Evolutionary conservation across 2,329 filamentous ascomycete species (phyloP), one percentile per base, ranked within the genome.

Genomic region (Alternaria sp.): DNA sequence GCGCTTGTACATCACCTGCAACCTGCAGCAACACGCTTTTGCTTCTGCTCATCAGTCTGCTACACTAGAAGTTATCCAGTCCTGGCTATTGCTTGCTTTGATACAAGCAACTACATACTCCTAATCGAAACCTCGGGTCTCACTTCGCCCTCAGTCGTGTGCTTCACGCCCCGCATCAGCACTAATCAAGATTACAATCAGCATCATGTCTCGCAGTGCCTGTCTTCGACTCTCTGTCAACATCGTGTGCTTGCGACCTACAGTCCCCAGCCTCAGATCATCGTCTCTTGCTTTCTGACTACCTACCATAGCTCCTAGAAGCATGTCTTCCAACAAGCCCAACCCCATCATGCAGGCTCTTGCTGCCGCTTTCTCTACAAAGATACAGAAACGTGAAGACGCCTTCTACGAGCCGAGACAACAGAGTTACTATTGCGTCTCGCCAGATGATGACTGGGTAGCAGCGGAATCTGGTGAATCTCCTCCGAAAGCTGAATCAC

Each of bases 331-430:
- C 41, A 20, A 9, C 5, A 54, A 48, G 28, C 22, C 34, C 7
- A 41, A 7, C 14, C 28, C 36, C 9, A 14, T n/a, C 11, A 34
- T 38, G 16, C 25, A 34, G 20, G 36, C 30, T 5, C 12, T 12
- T 1, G 30, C 30, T 5, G 46, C 46, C 9, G 22, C 30, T 12
- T 38, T 50, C 32, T 38, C 32, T 14, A 18, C 46, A 36, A 16
- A 3, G 16, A 11, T n/a, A 25, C 30, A n/a, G 32, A n/a, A 50
- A 50, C 30, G 14, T 14, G 20, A 50, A 50, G 30, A 50, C n/a
- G 14, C 36, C 1, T 65, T 67, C 25, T 67, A 71, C 54, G 57
- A 60, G 22, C 68, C 65, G 2, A 68, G 53, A n/a, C 38, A 60
- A 0, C 70, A 71, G 40, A 40, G 54, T 36, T 60, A 57, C 22